Evolutionary conservation across 441 rosid species (phyloP), one percentile per base, ranked within the genome.

Genomic region (Macaranga tanarius): DNA sequence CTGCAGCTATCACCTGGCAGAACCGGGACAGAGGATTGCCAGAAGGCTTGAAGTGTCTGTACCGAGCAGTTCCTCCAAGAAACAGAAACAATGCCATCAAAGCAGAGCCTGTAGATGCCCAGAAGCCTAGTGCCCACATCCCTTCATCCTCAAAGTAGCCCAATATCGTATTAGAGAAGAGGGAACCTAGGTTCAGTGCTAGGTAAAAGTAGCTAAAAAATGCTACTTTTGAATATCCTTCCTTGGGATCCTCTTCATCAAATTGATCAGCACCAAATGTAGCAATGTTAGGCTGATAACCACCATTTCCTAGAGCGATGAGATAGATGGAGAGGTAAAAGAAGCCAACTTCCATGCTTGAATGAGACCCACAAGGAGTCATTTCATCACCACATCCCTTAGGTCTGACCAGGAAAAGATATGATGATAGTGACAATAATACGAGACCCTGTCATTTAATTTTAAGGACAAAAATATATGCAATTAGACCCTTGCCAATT

Each of bases 261-360:
- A 92, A 96, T 66, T 96, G 99, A 72, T 96, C 99, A 4, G 99
- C 97, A 40, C 99, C 99, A 19, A 96, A 85, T 7, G 99, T 93
- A 58, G 97, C 98, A 20, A 93, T 92, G 69, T 79, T 92, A 20
- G 99, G 99, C 55, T 96, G 98, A 79, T 93, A 90, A 22, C 97
- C 98, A 5, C 99, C 99, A 63, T 92, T 86, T 62, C 99, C 99
- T 22, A 96, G 82, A 0, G 99, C 99, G 58, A 92, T 71, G 10
- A 96, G 87, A 81, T 93, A 93, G 65, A 86, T 93, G 0, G 99
- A 92, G 64, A 93, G 80, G 87, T 96, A 93, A 83, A 96, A 96
- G 47, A 96, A 51, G 15, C 81, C 77, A 23, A 87, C 85, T 84
- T 86, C 96, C 67, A 73, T 31, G 26, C 70, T 80, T 19, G 98